A percentile compares a stretch with the other conserved stretches of the same genome.
Conservation (phyloP, 108 stramenopile species). For the Cylindrotheca closterium region DNA sequence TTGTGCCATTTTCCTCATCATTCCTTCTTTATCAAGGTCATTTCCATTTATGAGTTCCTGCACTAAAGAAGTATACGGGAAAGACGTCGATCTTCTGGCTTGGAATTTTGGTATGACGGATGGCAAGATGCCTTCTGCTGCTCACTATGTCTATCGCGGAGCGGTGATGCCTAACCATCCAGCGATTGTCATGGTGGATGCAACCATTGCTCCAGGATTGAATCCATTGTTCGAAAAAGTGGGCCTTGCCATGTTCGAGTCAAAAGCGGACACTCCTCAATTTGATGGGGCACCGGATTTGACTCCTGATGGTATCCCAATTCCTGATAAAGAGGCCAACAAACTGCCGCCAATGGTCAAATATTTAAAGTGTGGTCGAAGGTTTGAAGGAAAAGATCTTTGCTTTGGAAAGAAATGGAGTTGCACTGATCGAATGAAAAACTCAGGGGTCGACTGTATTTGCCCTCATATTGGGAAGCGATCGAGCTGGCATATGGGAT, state of each 20-base stretch:
- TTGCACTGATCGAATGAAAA: background rate
- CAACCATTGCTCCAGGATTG: background rate
- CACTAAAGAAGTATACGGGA: constrained; percentile 58
- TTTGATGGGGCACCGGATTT: background rate
- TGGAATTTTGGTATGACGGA: constrained; percentile 71
- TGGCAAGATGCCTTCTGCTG: constrained; percentile 12
- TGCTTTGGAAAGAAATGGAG: constrained; percentile 17
- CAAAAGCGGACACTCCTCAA: background rate
- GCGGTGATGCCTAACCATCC: constrained; percentile 16
- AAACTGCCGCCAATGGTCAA: constrained; percentile 32
- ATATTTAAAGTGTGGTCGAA: constrained; percentile 34
- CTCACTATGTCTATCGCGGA: constrained; percentile 33
- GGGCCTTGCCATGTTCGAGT: background rate
- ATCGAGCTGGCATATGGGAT: constrained; percentile 54
- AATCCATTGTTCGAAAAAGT: constrained; percentile 12
- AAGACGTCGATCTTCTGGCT: constrained; percentile 59
- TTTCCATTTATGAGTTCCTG: constrained; percentile 40
- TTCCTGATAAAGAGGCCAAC: constrained; percentile 22
- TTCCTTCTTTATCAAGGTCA: background rate
- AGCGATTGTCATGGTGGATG: background rate
- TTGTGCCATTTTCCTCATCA: background rate
- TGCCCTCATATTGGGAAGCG: constrained; percentile 7
- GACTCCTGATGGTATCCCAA: background rate
- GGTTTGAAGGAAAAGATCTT: constrained; percentile 27
- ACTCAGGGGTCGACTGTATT: background rate